phyloP scores from a whole-genome alignment of 352 stramenopile genomes.

The Pythium sp. region DNA sequence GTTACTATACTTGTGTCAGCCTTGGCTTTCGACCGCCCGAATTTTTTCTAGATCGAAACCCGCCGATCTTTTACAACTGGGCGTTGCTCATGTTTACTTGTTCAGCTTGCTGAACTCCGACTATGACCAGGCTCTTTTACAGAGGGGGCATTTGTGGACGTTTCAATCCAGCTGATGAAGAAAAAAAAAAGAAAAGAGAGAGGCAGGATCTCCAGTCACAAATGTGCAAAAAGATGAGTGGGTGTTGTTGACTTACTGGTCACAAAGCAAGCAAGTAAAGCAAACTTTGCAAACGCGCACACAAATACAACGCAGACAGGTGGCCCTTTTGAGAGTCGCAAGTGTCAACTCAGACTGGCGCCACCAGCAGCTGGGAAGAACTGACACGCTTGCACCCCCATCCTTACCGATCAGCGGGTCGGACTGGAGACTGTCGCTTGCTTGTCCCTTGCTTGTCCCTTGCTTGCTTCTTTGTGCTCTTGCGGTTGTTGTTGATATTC shows the following conservation, averaged over 20 bases:
- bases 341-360: conserved; percentile 7
- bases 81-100: background rate
- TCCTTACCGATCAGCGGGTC: background rate
- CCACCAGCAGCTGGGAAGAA: conserved; percentile 1
- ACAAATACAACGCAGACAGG: background rate
- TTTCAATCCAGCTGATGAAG: conserved; percentile 3
- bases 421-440: background rate
- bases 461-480: background rate
- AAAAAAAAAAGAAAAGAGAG: background rate
- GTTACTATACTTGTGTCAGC: too few species aligned
- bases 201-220: background rate
- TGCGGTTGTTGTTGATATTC: background rate
- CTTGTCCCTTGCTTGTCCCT: background rate
- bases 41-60: too few species aligned
- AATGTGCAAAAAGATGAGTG: background rate
- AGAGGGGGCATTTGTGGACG: background rate
- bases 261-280: background rate
- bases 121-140: background rate
- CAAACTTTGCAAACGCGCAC: background rate
- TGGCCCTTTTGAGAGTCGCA: background rate
- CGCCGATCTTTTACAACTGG: conserved; percentile 1
- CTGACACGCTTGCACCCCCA: background rate
- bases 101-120: background rate
- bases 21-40: too few species aligned
- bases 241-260: background rate